Percentiles rank a stretch among this genome's conserved stretches.
These are phyloP conservation scores for Papiliotrema fonsecae DNA, from an alignment of 1,284 basidiomycete genomes.

Conservation along the genomic window DNA sequence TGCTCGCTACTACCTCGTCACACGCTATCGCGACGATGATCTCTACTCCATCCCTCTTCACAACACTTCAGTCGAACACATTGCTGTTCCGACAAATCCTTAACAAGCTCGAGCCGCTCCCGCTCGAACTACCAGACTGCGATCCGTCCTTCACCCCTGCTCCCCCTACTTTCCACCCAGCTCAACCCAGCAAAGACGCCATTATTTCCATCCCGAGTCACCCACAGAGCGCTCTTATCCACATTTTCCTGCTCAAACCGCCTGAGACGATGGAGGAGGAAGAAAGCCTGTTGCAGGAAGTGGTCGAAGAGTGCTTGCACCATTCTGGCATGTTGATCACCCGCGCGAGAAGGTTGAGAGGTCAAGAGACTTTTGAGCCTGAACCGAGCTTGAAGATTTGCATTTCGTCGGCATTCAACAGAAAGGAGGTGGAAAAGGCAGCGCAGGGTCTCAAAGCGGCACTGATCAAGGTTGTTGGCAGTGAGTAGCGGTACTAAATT, in stretches of 20 bases:
- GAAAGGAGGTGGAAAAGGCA: slow-evolving; percentile 90
- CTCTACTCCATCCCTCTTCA: slow-evolving; percentile 67
- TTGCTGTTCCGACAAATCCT: slow-evolving; percentile 69
- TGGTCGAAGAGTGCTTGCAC: slow-evolving; percentile 73
- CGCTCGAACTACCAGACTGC: slow-evolving; percentile 5
- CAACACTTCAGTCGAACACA: slow-evolving; percentile 74
- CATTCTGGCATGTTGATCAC: slow-evolving; percentile 74
- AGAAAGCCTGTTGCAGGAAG: slow-evolving; percentile 74
- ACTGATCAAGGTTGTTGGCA: slow-evolving; percentile 60
- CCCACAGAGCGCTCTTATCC: slow-evolving; percentile 77
- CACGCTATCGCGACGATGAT: slow-evolving; percentile 75
- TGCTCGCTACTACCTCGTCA: slow-evolving; percentile 80
- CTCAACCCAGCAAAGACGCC: slow-evolving; percentile 50
- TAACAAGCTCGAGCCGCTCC: slow-evolving; percentile 57
- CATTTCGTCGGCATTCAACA: slow-evolving; percentile 68
- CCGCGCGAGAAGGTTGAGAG: slow-evolving; percentile 69
- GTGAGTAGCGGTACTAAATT: slow-evolving; percentile 18
- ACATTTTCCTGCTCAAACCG: slow-evolving; percentile 61
- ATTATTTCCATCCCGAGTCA: slow-evolving; percentile 80
- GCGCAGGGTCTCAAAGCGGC: slow-evolving; percentile 68
- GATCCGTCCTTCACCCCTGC: slow-evolving; percentile 1
- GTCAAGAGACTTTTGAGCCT: slow-evolving; percentile 75
- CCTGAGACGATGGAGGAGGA: slow-evolving; percentile 59
- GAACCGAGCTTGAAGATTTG: slow-evolving; percentile 84
- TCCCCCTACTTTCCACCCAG: slow-evolving; percentile 3